phyloP scores from a whole-genome alignment of 805 yeast genomes.

The Kodamaea restingae region DNA sequence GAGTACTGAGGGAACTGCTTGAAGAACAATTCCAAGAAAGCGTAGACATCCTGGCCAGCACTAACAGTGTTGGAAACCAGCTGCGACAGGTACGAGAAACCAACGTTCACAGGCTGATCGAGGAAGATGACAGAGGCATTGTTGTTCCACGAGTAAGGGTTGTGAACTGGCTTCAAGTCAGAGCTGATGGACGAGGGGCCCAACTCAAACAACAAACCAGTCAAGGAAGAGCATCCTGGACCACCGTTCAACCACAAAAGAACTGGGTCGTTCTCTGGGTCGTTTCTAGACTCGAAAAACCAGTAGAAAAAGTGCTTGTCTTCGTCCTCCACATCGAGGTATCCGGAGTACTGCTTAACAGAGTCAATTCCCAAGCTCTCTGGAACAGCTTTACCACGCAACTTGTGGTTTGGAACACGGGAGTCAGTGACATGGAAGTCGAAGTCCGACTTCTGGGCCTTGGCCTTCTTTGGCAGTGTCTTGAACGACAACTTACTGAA shows the following conservation, averaged over 20 bases:
- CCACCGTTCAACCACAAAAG: constrained; percentile 94
- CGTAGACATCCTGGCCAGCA: constrained; percentile 85
- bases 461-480: constrained; percentile 43
- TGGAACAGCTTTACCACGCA: constrained; percentile 62
- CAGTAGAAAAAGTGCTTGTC: constrained; percentile 92
- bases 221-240: constrained; percentile 91
- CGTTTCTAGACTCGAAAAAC: constrained; percentile 89
- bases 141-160: constrained; percentile 86
- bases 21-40: constrained; percentile 80
- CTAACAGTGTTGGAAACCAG: constrained; percentile 67
- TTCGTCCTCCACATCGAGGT: constrained; percentile 73
- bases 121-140: constrained; percentile 87
- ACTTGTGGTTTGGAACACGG: constrained; percentile 45
- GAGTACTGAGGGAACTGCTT: constrained; percentile 73
- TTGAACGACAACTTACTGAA: constrained; percentile 46
- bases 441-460: constrained; percentile 16
- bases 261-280: constrained; percentile 82
- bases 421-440: constrained; percentile 39
- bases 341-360: constrained; percentile 82
- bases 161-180: constrained; percentile 64
- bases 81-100: constrained; percentile 73
- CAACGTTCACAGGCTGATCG: constrained; percentile 93
- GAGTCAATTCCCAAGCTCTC: constrained; percentile 69
- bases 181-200: constrained; percentile 79
- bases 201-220: constrained; percentile 86